Base-by-base conservation (phyloP, 202 grass and related monocot species). In the Carex sylvatica region DNA sequence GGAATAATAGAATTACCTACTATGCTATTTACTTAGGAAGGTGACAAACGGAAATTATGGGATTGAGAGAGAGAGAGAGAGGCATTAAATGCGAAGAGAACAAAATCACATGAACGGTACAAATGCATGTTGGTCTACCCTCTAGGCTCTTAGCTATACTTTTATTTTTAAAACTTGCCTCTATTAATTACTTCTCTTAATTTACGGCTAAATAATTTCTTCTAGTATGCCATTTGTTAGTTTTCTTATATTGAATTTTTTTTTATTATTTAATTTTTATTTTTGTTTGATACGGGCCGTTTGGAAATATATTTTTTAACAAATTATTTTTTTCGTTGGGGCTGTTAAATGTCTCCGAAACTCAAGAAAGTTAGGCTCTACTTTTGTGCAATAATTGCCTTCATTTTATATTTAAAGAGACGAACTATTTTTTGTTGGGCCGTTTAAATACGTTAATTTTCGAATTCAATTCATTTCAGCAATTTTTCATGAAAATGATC, bases 71-170 rank as follows among this genome's bases (percentile, higher is more conserved):
- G 73, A 56, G n/a, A 28, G 28, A 28, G 40, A 71, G 73, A 56
- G 26, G 52, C 52, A 58, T 77, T 77, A 58, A 77, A 77, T 77
- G 52, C 7, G 12, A 77, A 77, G 9, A 77, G 8, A 58, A 55
- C 52, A 75, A 75, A 31, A 58, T 19, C 8, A 56, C 56, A 54
- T 30, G 73, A 76, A 6, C 5, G 3, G 7, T 35, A 30, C 49
- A 31, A 56, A 55, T n/a, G 3, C 1, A 46, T 51, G n/a, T 72
- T 23, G 18, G 19, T 49, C 40, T 13, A 42, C 8, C 2, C 4
- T 70, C 14, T 44, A 12, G 16, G 9, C 19, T 23, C 10, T 20
- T 23, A 59, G 1, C 1, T 22, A 61, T 61, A 46, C 58, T 1
- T 44, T n/a, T n/a, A n/a, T 47, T 47, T 47, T 12, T 49, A 49